These are phyloP conservation scores for Rachicladosporium sp. DNA, from an alignment of 2,329 filamentous ascomycete genomes.

Conservation along the genomic window DNA sequence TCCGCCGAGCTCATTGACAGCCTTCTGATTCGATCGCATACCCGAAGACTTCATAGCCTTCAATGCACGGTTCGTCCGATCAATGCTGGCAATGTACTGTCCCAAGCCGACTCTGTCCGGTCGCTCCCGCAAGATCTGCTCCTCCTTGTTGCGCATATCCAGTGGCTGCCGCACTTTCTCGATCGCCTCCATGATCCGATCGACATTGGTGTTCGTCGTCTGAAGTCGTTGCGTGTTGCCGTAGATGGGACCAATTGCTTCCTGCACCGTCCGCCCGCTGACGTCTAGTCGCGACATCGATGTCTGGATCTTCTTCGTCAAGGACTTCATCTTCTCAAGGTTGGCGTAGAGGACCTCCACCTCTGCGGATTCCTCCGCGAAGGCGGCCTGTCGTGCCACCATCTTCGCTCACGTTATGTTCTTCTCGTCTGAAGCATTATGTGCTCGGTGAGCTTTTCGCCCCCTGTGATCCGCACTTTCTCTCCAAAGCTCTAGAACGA, in stretches of 20 bases:
- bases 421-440: no score
- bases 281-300: constrained; percentile 73
- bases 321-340: constrained; percentile 80
- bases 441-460: no score
- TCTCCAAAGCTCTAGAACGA: no score
- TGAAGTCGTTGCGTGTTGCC: constrained; percentile 85
- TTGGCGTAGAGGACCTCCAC: constrained; percentile 55
- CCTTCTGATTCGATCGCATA: constrained; percentile 79
- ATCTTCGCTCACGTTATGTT: no score
- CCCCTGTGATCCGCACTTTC: no score
- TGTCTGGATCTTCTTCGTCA: constrained; percentile 91
- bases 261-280: constrained; percentile 79
- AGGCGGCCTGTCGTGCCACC: constrained; percentile 40
- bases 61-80: constrained; percentile 76
- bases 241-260: constrained; percentile 84
- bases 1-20: constrained; percentile 64
- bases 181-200: constrained; percentile 73
- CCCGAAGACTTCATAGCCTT: constrained; percentile 80
- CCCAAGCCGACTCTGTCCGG: constrained; percentile 70
- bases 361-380: constrained; percentile 55
- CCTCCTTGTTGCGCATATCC: constrained; percentile 83
- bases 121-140: constrained; percentile 69
- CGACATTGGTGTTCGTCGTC: constrained; percentile 78
- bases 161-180: constrained; percentile 81
- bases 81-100: constrained; percentile 79